Conservation (phyloP, 2,329 filamentous ascomycete species). For the Claviceps paspali region DNA sequence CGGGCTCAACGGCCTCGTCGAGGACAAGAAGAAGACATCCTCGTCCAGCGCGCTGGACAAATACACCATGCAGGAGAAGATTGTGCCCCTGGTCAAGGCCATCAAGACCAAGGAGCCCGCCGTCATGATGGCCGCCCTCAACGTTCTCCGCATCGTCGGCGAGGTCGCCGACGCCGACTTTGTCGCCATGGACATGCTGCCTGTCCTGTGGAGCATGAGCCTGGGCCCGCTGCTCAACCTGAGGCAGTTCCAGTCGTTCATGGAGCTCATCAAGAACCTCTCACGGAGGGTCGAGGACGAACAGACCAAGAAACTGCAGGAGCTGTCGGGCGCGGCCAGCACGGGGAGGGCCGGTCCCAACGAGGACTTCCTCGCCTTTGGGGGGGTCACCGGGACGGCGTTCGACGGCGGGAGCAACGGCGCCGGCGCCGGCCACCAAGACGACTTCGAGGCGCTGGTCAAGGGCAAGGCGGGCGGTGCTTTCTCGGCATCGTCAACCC, state of each 20-base stretch:
- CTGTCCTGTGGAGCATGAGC: conserved; percentile 81
- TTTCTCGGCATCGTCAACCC: conserved; percentile 16
- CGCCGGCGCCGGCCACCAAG: conserved; percentile 40
- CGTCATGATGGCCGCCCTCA: conserved; percentile 87
- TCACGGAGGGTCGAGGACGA: conserved; percentile 75
- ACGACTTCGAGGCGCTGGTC: conserved; percentile 81
- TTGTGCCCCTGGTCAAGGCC: conserved; percentile 73
- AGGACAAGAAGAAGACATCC: conserved; percentile 44
- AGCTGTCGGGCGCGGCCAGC: conserved; percentile 50
- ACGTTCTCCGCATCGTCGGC: conserved; percentile 72
- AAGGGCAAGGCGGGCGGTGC: conserved; percentile 42
- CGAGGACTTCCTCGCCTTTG: conserved; percentile 58
- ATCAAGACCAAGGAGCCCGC: conserved; percentile 98
- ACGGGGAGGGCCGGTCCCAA: conserved; percentile 32
- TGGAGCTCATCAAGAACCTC: conserved; percentile 70
- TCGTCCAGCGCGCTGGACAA: conserved; percentile 80
- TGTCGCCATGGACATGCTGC: conserved; percentile 78
- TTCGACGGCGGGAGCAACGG: conserved; percentile 27
- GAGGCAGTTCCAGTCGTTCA: conserved; percentile 76
- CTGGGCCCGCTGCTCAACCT: conserved; percentile 79
- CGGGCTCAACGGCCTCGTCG: conserved; percentile 56
- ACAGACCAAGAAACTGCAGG: conserved; percentile 75
- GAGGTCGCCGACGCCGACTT: conserved; percentile 76
- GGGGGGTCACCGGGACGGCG: conserved; percentile 45
- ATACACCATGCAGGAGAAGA: conserved; percentile 96